phyloP scores from a whole-genome alignment of 352 stramenopile genomes.

The Lagenidium giganteum region DNA sequence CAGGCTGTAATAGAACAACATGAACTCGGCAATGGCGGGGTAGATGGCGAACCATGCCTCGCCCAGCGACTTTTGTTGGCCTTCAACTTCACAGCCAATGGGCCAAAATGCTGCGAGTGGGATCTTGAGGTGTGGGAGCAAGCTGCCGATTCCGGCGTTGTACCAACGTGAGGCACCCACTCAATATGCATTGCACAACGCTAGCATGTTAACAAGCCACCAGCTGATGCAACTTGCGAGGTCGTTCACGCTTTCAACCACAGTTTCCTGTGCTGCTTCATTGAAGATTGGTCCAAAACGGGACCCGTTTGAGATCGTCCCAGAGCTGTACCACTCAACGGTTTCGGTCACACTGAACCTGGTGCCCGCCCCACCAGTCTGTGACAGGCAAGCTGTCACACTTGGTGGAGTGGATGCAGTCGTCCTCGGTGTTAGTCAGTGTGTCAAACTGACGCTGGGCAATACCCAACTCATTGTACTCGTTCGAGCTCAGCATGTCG shows the following conservation, averaged over 20 bases:
- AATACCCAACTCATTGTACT: constrained; percentile 4
- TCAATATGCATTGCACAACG: constrained; percentile 28
- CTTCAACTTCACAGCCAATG: constrained; percentile 17
- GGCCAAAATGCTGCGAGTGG: constrained; percentile 18
- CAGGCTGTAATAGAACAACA: constrained; percentile 19
- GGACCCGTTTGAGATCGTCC: constrained; percentile 17
- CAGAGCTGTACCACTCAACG: not conserved
- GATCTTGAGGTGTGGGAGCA: constrained; percentile 18
- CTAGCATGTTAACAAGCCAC: constrained; percentile 36
- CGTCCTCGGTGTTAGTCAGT: constrained; percentile 21
- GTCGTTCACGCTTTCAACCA: constrained; percentile 22
- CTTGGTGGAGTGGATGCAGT: not conserved
- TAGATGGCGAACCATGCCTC: constrained; percentile 27
- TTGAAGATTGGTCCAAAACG: constrained; percentile 25
- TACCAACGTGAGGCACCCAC: constrained; percentile 21
- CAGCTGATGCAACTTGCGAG: constrained; percentile 26
- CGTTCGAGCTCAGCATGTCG: constrained; percentile 15
- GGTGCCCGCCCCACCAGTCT: constrained; percentile 11
- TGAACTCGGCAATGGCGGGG: constrained; percentile 16
- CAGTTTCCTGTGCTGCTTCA: not conserved
- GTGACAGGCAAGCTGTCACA: constrained; percentile 8
- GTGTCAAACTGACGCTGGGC: constrained; percentile 19
- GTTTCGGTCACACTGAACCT: not conserved
- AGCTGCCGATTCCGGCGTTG: constrained; percentile 23
- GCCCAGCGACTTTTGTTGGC: constrained; percentile 9